phyloP scores from a whole-genome alignment of 495 filamentous ascomycete species.

The Penicillium mononematosum region DNA sequence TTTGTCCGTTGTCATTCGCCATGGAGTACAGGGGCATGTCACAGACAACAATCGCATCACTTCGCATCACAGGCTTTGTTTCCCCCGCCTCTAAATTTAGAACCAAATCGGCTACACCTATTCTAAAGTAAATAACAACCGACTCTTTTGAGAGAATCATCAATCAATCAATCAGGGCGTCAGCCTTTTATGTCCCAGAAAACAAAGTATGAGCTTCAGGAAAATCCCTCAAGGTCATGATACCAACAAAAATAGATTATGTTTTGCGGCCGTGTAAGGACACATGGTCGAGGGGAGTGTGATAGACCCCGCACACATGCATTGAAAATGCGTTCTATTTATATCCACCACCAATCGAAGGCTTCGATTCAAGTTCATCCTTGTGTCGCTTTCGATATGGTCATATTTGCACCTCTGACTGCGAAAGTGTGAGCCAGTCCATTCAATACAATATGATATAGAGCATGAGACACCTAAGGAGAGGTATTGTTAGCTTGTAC shows the following conservation, averaged over 20 bases:
- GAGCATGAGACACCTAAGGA: no score
- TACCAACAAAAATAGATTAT: slow-evolving; percentile 1
- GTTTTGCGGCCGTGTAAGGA: background rate
- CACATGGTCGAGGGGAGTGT: background rate
- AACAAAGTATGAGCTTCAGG: background rate
- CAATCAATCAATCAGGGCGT: no score
- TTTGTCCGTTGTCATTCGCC: background rate
- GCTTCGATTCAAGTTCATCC: no score
- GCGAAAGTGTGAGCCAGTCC: background rate
- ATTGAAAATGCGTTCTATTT: background rate
- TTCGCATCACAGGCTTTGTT: no score
- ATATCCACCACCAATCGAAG: background rate
- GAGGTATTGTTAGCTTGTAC: no score
- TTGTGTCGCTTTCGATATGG: background rate
- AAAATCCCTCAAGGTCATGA: background rate
- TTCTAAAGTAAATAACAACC: no score
- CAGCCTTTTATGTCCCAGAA: background rate
- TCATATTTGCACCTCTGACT: background rate
- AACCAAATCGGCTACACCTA: background rate
- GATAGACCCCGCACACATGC: slow-evolving; percentile 6
- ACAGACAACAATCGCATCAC: no score
- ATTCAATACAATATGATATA: no score
- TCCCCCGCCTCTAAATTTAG: slow-evolving; percentile 9
- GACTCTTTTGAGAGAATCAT: no score
- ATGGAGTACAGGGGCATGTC: slow-evolving; percentile 2